Evolutionary conservation across 140 eudicot species (phyloP).

Genomic region (Ambrosia hybrid): DNA sequence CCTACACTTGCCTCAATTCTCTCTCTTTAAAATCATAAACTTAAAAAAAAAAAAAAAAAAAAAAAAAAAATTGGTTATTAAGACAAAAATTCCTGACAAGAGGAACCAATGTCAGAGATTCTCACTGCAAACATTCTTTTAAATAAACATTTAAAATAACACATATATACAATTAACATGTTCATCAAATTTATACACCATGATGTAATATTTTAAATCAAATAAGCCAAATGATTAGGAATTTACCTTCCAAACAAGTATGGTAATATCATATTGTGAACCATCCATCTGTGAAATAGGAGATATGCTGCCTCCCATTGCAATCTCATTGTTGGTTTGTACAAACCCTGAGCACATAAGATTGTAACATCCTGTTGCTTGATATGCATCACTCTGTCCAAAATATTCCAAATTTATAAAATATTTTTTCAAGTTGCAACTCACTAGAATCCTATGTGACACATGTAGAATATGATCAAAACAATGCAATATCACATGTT

Average conservation of each 20-base stretch:
- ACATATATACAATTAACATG: background rate
- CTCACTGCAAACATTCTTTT: slow-evolving; percentile 25
- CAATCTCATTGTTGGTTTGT: slow-evolving; percentile 70
- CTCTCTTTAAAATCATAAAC: too few species aligned
- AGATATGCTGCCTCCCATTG: slow-evolving; percentile 77
- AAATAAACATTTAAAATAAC: background rate
- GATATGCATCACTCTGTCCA: slow-evolving; percentile 77
- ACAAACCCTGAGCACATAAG: slow-evolving; percentile 75
- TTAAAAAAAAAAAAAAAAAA: background rate
- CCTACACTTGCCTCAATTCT: background rate
- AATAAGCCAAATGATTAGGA: background rate
- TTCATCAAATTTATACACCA: background rate
- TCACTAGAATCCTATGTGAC: slow-evolving; percentile 10
- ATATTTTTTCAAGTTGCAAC: background rate
- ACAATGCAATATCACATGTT: background rate
- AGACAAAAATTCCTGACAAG: slow-evolving; percentile 24
- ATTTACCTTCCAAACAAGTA: slow-evolving; percentile 38
- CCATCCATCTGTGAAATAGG: slow-evolving; percentile 50
- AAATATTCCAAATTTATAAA: slow-evolving; percentile 9
- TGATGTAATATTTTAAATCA: background rate
- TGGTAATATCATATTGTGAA: slow-evolving; percentile 72
- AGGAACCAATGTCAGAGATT: slow-evolving; percentile 39
- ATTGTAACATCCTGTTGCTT: slow-evolving; percentile 83
- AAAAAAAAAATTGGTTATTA: background rate
- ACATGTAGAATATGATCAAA: background rate